These are phyloP conservation scores for Aeschynomene evenia DNA, from an alignment of 306 rosid genomes.

Conservation along the genomic window DNA sequence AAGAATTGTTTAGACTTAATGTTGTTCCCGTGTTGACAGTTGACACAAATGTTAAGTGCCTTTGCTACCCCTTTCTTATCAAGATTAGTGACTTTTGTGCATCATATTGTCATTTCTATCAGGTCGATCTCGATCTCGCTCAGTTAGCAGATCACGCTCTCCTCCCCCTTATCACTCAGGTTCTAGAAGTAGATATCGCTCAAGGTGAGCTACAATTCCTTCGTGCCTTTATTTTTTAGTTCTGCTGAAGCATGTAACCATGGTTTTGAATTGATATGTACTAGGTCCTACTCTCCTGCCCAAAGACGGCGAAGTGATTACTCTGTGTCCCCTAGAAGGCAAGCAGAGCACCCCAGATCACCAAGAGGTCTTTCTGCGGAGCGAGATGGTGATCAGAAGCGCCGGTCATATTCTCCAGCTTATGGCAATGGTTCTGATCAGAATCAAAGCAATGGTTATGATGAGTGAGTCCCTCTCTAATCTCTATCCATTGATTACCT, in stretches of 20 bases:
- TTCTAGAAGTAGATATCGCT: conserved; percentile 77
- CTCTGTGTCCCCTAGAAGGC: conserved; percentile 79
- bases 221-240: neutral
- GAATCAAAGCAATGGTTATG: conserved; percentile 53
- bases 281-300: conserved; percentile 91
- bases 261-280: conserved; percentile 13
- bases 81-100: neutral
- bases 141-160: conserved; percentile 73
- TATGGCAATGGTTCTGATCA: conserved; percentile 60
- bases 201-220: conserved; percentile 58
- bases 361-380: conserved; percentile 70
- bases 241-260: conserved; percentile 12
- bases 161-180: conserved; percentile 79
- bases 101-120: conserved; percentile 24
- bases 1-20: neutral
- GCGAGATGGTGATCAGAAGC: conserved; percentile 64
- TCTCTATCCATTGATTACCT: neutral
- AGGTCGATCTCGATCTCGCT: conserved; percentile 92
- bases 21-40: conserved; percentile 3
- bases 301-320: conserved; percentile 76
- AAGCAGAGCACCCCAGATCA: conserved; percentile 66
- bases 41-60: neutral
- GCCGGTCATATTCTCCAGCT: conserved; percentile 76
- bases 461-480: conserved; percentile 69
- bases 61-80: conserved; percentile 2